Evolutionary conservation across 495 filamentous ascomycete species (phyloP).

Genomic region (Penicillium herquei): DNA sequence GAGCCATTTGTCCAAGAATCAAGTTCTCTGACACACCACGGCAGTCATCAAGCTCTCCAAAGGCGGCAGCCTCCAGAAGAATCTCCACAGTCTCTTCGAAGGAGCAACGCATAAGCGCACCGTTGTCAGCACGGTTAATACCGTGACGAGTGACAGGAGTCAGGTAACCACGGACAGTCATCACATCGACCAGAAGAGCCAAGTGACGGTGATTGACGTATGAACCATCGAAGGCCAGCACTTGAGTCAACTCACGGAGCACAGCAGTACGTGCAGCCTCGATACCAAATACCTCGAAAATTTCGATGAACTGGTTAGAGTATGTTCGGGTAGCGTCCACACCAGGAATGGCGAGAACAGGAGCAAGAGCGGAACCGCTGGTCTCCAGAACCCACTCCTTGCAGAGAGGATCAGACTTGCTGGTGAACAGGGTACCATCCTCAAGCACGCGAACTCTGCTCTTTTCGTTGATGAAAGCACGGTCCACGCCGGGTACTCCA

Average conservation of each 20-base stretch:
- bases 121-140: slow-evolving; percentile 97
- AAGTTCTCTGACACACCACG: slow-evolving; percentile 97
- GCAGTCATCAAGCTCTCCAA: slow-evolving; percentile 95
- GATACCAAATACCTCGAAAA: slow-evolving; percentile 92
- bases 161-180: slow-evolving; percentile 90
- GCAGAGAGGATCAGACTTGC: slow-evolving; percentile 68
- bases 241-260: slow-evolving; percentile 81
- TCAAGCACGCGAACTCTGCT: slow-evolving; percentile 57
- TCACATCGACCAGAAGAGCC: slow-evolving; percentile 94
- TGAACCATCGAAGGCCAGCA: slow-evolving; percentile 95
- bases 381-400: slow-evolving; percentile 96
- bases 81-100: slow-evolving; percentile 99
- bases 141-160: slow-evolving; percentile 97
- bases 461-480: slow-evolving; percentile 89
- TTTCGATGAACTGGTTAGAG: slow-evolving; percentile 92
- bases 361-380: slow-evolving; percentile 76
- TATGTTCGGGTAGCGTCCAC: slow-evolving; percentile 88
- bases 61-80: slow-evolving; percentile 87
- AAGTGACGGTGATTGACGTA: slow-evolving; percentile 99
- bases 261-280: slow-evolving; percentile 86
- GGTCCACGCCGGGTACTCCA: slow-evolving; percentile 81
- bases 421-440: slow-evolving; percentile 66
- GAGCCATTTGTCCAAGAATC: slow-evolving; percentile 95
- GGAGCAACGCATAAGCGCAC: slow-evolving; percentile 97
- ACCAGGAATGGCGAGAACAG: slow-evolving; percentile 80